Conservation (phyloP, 164 flowering plant genomes). For the Vitis rupestris region DNA sequence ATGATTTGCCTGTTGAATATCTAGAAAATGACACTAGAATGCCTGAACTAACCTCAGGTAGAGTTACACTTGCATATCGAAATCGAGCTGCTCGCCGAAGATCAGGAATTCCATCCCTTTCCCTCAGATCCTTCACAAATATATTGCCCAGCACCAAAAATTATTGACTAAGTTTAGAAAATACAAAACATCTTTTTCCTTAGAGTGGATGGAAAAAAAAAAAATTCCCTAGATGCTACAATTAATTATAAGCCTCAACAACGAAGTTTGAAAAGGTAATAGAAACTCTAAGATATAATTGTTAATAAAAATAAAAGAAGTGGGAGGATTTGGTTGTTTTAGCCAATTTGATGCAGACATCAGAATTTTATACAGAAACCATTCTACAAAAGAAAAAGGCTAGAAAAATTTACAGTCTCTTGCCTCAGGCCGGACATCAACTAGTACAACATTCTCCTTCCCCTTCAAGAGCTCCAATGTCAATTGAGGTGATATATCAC, state of each 20-base stretch:
- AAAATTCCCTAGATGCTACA: background rate
- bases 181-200: background rate
- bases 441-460: slow-evolving; percentile 57
- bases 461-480: slow-evolving; percentile 63
- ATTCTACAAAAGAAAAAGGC: slow-evolving; percentile 35
- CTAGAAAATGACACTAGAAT: background rate
- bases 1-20: background rate
- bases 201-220: no score
- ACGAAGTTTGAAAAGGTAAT: no score
- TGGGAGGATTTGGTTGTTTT: background rate
- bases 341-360: background rate
- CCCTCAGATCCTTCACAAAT: slow-evolving; percentile 64
- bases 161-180: background rate
- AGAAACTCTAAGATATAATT: background rate
- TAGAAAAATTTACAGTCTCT: slow-evolving; percentile 63
- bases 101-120: slow-evolving; percentile 93
- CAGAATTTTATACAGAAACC: slow-evolving; percentile 3
- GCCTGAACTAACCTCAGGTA: slow-evolving; percentile 66
- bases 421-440: slow-evolving; percentile 98
- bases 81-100: slow-evolving; percentile 80
- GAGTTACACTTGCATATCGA: slow-evolving; percentile 73
- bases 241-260: background rate
- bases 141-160: slow-evolving; percentile 16
- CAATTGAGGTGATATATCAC: slow-evolving; percentile 73
- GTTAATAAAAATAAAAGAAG: background rate